Evolutionary conservation across 2,329 filamentous ascomycete genomes (phyloP), one percentile per base, ranked within the genome.

Genomic region (Westerdykella aurantiaca): DNA sequence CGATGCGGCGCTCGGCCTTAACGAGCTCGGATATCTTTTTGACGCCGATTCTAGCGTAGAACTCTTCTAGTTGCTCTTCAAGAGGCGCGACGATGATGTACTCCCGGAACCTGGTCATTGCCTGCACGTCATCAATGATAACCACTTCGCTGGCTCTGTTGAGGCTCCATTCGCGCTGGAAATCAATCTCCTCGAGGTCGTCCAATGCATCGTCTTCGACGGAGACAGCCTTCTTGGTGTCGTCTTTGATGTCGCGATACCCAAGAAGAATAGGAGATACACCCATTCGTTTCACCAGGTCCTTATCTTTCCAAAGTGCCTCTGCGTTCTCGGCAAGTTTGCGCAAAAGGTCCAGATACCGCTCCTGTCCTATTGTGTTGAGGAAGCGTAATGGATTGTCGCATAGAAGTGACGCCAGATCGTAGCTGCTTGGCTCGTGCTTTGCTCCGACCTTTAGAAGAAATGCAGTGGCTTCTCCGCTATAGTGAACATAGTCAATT

Each of bases 401-500:
- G 42, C 88, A 87, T n/a, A 93, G 78, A 67, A 94, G 81, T 33
- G 80, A 77, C 4, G 90, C 91, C 53, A 98, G 80, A 65, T 98
- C 93, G 2, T 80, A 66, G 56, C 87, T 93, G 2, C 85, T 94
- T 4, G 93, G 93, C 66, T 98, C 91, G 50, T 81, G 83, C 67
- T 95, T 96, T 2, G 89, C 91, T 9, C 93, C 93, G 51, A 90
- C 88, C 49, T 87, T 86, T 55, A 89, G 80, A 14, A 98, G 71
- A 58, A 98, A 98, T 0, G 85, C 75, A 58, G 97, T 97, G 2
- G 88, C 91, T 61, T 91, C 83, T 29, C 77, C 72, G 0, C 91
- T 89, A 69, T 96, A 98, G 63, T 97, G 87, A 12, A 97, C 90
- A 67, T 96, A 98, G 62, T 97, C 89, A 53, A 98, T 95, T 25